A percentile compares a stretch with the other conserved stretches of the same genome.
Conservation (phyloP, 176 grass and related monocot species). For the Neostapfia colusana region DNA sequence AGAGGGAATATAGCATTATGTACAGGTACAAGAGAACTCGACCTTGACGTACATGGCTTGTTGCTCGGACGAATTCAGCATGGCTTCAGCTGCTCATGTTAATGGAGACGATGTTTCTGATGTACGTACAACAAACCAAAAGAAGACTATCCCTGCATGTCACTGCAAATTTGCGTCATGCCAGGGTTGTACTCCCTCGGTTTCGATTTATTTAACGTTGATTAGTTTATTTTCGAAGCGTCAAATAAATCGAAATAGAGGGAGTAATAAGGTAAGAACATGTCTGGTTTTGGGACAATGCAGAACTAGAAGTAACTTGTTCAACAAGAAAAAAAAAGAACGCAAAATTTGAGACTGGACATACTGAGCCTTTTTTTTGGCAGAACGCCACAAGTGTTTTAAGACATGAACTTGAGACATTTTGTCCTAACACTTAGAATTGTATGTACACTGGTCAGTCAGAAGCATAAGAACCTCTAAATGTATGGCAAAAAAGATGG, state of each 20-base stretch:
- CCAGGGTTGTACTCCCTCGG: neutral
- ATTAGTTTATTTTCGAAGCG: too few relatives aligned
- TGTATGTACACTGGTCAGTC: slow-evolving; percentile 31
- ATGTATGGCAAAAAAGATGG: neutral
- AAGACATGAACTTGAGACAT: neutral
- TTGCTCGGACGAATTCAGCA: neutral
- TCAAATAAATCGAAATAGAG: too few relatives aligned
- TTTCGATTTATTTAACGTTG: too few relatives aligned
- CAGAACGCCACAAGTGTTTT: neutral
- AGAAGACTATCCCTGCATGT: neutral
- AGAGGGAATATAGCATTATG: neutral
- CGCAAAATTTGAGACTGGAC: too few relatives aligned
- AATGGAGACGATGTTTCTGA: neutral
- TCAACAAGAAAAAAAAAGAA: too few relatives aligned
- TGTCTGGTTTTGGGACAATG: too few relatives aligned
- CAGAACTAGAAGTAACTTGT: too few relatives aligned
- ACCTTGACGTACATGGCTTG: neutral
- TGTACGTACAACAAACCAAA: neutral
- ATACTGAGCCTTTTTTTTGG: too few relatives aligned
- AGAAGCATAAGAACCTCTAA: neutral
- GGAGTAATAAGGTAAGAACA: neutral
- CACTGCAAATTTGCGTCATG: neutral
- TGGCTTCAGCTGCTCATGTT: neutral
- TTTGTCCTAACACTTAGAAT: slow-evolving; percentile 7
- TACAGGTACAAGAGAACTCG: neutral